A percentile compares a stretch with the other conserved stretches of the same genome.
These are phyloP conservation scores for Boletus insuetus DNA, from an alignment of 768 basidiomycete species.

Conservation along the genomic window DNA sequence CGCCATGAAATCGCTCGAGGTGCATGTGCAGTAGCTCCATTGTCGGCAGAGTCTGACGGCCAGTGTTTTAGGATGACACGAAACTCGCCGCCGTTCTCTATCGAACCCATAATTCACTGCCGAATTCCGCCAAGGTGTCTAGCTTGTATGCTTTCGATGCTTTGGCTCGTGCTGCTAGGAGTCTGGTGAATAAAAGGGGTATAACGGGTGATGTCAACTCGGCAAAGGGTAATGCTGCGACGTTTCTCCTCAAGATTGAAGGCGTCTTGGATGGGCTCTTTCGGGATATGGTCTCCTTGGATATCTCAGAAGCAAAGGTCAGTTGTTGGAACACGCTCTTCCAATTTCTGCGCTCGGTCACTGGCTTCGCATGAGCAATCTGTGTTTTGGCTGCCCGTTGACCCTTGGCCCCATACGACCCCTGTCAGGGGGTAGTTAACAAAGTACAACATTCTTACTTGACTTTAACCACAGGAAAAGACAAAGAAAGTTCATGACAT, in stretches of 20 bases:
- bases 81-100: slow-evolving; percentile 86
- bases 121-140: slow-evolving; percentile 66
- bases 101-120: slow-evolving; percentile 81
- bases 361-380: slow-evolving; percentile 10
- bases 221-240: slow-evolving; percentile 67
- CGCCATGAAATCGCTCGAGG: slow-evolving; percentile 75
- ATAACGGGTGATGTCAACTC: slow-evolving; percentile 54
- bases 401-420: slow-evolving; percentile 26
- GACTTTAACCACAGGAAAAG: slow-evolving; percentile 75
- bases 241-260: slow-evolving; percentile 87
- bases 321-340: slow-evolving; percentile 39
- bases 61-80: slow-evolving; percentile 65
- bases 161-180: slow-evolving; percentile 78
- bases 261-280: slow-evolving; percentile 88
- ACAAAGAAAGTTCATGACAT: slow-evolving; percentile 96
- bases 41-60: neutral
- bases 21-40: slow-evolving; percentile 35
- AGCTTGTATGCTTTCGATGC: slow-evolving; percentile 96
- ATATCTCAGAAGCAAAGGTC: slow-evolving; percentile 79
- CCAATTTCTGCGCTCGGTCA: neutral
- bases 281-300: slow-evolving; percentile 72
- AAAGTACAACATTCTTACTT: slow-evolving; percentile 31
- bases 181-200: slow-evolving; percentile 62
- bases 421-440: slow-evolving; percentile 41
- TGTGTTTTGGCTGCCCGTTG: neutral